Evolutionary conservation across 768 basidiomycete genomes (phyloP).

Genomic region (Strobilomyces dryophilus): DNA sequence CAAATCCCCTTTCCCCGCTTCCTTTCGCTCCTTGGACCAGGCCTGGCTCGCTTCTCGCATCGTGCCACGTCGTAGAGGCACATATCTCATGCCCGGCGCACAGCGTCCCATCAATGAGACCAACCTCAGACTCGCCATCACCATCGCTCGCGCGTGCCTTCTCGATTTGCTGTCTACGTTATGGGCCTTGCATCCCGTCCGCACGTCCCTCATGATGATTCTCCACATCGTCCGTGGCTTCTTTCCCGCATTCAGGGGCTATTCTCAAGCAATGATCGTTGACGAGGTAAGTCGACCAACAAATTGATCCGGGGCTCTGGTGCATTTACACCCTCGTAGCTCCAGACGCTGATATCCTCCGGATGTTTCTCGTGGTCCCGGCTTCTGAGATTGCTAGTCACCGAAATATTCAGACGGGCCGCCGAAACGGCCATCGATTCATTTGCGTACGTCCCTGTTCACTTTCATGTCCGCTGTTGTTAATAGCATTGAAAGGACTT

Average conservation of each 20-base stretch:
- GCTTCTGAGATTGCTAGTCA: constrained; percentile 51
- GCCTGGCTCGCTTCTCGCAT: constrained; percentile 59
- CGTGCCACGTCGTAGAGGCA: constrained; percentile 42
- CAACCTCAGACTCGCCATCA: constrained; percentile 55
- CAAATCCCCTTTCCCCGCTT: not conserved
- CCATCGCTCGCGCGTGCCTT: constrained; percentile 50
- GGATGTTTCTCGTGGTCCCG: constrained; percentile 69
- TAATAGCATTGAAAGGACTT: constrained; percentile 39
- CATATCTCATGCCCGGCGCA: constrained; percentile 58
- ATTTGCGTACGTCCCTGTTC: constrained; percentile 56
- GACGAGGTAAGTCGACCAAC: constrained; percentile 58
- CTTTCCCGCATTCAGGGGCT: constrained; percentile 79
- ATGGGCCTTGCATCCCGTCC: constrained; percentile 59
- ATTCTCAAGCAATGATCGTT: constrained; percentile 82
- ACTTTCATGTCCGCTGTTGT: constrained; percentile 11
- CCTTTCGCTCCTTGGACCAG: constrained; percentile 30
- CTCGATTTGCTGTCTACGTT: constrained; percentile 49
- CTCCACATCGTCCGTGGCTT: constrained; percentile 70
- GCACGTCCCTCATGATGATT: constrained; percentile 66
- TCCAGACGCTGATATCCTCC: constrained; percentile 66
- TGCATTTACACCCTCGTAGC: constrained; percentile 34
- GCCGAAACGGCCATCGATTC: constrained; percentile 65
- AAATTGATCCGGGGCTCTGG: constrained; percentile 7
- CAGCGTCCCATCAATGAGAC: constrained; percentile 56
- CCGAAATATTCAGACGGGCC: constrained; percentile 61